These are phyloP conservation scores for Elongisporangium anandrum DNA, from an alignment of 352 stramenopile species.

Conservation along the genomic window DNA sequence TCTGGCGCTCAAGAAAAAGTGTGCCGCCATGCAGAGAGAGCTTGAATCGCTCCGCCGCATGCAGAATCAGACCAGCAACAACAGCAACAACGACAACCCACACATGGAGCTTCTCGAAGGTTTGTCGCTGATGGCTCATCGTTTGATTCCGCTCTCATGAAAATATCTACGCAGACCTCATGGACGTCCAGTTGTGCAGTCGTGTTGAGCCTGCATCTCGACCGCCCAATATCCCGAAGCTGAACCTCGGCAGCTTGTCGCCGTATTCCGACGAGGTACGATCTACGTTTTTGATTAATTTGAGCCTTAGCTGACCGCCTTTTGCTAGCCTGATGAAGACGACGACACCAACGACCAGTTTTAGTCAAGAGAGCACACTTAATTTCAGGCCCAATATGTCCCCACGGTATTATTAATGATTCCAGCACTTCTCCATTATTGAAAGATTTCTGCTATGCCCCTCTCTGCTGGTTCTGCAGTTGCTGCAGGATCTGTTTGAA, in stretches of 20 bases:
- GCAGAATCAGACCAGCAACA: constrained; percentile 7
- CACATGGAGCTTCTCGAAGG: not conserved
- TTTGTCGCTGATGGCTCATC: no score
- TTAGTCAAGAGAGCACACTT: constrained; percentile 11
- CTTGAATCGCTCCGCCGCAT: constrained; percentile 33
- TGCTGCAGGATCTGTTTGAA: constrained; percentile 51
- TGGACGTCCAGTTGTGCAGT: constrained; percentile 24
- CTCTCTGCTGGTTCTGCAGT: constrained; percentile 17
- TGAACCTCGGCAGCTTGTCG: constrained; percentile 46
- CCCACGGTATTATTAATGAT: not conserved
- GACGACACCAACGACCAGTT: not conserved
- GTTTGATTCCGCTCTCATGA: no score
- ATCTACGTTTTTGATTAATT: not conserved
- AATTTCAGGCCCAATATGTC: not conserved
- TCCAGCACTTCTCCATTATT: not conserved
- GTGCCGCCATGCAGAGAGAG: constrained; percentile 41
- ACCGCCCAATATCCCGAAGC: constrained; percentile 30
- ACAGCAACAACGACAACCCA: constrained; percentile 3
- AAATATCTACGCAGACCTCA: constrained; percentile 28
- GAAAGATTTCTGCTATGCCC: not conserved
- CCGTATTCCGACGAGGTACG: constrained; percentile 51
- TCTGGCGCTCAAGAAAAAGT: constrained; percentile 40
- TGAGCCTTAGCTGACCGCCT: not conserved
- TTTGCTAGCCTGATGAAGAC: constrained; percentile 1
- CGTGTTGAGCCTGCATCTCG: constrained; percentile 4